Percentiles rank a stretch among this genome's conserved stretches.
Conservation (phyloP, 1,284 basidiomycete genomes). For the Fomes fomentarius region DNA sequence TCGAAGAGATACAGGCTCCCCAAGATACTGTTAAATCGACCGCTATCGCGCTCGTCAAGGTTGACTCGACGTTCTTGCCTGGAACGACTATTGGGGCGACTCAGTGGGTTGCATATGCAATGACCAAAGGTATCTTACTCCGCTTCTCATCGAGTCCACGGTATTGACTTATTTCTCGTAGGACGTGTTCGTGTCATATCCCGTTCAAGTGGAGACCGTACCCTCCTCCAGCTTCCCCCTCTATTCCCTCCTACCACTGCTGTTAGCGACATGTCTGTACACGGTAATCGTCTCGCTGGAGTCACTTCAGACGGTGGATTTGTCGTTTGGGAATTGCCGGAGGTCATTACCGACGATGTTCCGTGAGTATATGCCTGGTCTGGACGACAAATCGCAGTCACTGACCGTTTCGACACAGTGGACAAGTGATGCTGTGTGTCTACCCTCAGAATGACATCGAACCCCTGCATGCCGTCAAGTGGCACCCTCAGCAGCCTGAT, state of each 20-base stretch:
- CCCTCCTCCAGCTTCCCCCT: slow-evolving; percentile 72
- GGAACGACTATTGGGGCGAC: slow-evolving; percentile 86
- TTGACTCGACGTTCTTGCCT: slow-evolving; percentile 78
- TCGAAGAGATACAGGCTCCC: slow-evolving; percentile 74
- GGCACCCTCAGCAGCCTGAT: slow-evolving; percentile 78
- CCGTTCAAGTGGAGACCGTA: slow-evolving; percentile 81
- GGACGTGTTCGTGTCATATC: slow-evolving; percentile 85
- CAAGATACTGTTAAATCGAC: slow-evolving; percentile 77
- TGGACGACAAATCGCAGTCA: background rate
- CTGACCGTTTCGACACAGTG: slow-evolving; percentile 43
- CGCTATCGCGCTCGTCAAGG: slow-evolving; percentile 81
- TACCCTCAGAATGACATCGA: slow-evolving; percentile 60
- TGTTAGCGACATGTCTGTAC: slow-evolving; percentile 82
- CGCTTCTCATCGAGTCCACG: background rate
- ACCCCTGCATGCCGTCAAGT: slow-evolving; percentile 76
- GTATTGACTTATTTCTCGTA: slow-evolving; percentile 33
- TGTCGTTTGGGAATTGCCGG: slow-evolving; percentile 83
- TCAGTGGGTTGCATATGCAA: slow-evolving; percentile 87
- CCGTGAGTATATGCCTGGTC: slow-evolving; percentile 52
- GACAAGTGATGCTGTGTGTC: slow-evolving; percentile 70
- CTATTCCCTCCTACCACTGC: slow-evolving; percentile 63
- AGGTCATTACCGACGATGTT: slow-evolving; percentile 79
- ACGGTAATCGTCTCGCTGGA: slow-evolving; percentile 78
- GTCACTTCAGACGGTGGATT: slow-evolving; percentile 86
- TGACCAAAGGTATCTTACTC: slow-evolving; percentile 73